These are phyloP conservation scores for Pezicula radicicola DNA, from an alignment of 2,329 filamentous ascomycete species.

Conservation along the genomic window DNA sequence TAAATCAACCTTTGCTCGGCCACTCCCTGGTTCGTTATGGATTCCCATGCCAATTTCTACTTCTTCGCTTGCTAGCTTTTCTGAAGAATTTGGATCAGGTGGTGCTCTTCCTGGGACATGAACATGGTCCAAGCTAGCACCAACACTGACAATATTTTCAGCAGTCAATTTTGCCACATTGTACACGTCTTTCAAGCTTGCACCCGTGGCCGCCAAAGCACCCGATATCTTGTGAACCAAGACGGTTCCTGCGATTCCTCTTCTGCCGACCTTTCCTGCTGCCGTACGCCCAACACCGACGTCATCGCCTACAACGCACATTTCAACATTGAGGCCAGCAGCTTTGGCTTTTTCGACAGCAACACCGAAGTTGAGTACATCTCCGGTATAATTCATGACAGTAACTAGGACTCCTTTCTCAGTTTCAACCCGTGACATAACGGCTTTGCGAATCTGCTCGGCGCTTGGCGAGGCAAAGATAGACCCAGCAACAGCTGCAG, in stretches of 20 bases:
- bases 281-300: constrained; percentile 80
- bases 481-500: constrained; percentile 79
- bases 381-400: constrained; percentile 93
- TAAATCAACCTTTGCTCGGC: constrained; percentile 44
- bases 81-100: constrained; percentile 50
- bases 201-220: constrained; percentile 72
- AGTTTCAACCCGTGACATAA: constrained; percentile 69
- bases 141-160: constrained; percentile 78
- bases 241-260: constrained; percentile 89
- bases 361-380: constrained; percentile 90
- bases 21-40: constrained; percentile 61
- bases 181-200: constrained; percentile 66
- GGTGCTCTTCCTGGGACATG: constrained; percentile 78
- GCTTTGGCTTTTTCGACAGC: constrained; percentile 89
- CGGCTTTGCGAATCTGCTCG: constrained; percentile 76
- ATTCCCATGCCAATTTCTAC: constrained; percentile 72
- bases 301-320: constrained; percentile 91
- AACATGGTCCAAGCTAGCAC: constrained; percentile 84
- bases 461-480: constrained; percentile 82
- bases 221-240: constrained; percentile 89
- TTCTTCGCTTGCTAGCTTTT: constrained; percentile 51
- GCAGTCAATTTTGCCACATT: constrained; percentile 69
- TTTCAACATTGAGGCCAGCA: constrained; percentile 73
- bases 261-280: constrained; percentile 86
- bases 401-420: constrained; percentile 79